Conservation (phyloP, 2,329 filamentous ascomycete genomes). For the Colletotrichum siamense region DNA sequence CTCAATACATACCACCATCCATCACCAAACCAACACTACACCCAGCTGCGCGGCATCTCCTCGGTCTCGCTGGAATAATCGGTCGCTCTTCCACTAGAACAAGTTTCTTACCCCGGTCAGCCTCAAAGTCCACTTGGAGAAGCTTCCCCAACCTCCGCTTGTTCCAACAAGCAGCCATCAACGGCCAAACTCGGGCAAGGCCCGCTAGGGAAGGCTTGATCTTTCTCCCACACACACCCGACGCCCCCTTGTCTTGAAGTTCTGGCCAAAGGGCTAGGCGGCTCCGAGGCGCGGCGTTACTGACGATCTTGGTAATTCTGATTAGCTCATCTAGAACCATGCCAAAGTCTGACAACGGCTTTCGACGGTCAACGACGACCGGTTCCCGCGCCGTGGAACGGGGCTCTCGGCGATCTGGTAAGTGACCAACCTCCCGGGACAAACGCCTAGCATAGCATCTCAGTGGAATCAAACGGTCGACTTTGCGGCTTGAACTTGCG, state of each 20-base stretch:
- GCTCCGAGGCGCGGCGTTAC: neutral
- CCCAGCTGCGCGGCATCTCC: neutral
- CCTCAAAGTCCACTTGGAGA: no score
- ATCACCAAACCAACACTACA: neutral
- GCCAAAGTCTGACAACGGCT: neutral
- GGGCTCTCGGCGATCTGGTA: neutral
- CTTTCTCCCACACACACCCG: neutral
- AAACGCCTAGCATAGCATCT: neutral
- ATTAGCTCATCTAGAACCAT: neutral
- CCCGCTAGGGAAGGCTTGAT: neutral
- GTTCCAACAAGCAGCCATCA: neutral
- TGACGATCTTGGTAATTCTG: neutral
- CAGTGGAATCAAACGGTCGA: neutral
- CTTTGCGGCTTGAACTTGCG: neutral
- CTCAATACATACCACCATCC: neutral
- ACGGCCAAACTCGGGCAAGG: neutral
- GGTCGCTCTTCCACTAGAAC: neutral
- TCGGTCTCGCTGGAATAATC: neutral
- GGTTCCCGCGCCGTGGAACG: neutral
- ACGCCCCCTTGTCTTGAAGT: neutral
- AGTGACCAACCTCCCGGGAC: neutral
- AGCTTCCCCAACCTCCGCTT: neutral
- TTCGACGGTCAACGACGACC: neutral
- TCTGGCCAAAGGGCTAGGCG: neutral
- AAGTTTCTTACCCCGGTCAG: neutral